Percentiles rank a stretch among this genome's conserved stretches.
Conservation (phyloP, 2,329 filamentous ascomycete genomes). For the Westerdykella sp. region DNA sequence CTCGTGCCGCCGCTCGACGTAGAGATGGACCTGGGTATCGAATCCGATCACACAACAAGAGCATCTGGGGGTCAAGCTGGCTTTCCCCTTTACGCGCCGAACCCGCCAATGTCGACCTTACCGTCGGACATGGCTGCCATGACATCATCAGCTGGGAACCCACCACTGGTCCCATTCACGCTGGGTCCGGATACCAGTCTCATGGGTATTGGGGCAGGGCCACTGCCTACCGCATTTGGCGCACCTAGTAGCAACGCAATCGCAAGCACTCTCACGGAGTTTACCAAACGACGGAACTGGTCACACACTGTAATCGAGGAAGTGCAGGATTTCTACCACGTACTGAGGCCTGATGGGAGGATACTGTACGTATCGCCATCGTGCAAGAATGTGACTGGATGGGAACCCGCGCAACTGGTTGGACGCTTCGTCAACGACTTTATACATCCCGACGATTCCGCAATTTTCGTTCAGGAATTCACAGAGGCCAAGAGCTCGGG, state of each 20-base stretch:
- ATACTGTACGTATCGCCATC: constrained; percentile 84
- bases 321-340: constrained; percentile 80
- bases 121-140: background rate
- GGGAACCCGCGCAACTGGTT: constrained; percentile 61
- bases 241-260: constrained; percentile 35
- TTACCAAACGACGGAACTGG: constrained; percentile 69
- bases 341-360: constrained; percentile 76
- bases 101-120: background rate
- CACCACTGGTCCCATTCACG: constrained; percentile 17
- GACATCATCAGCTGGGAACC: background rate
- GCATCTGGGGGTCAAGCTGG: no score
- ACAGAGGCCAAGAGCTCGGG: constrained; percentile 81
- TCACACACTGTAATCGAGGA: constrained; percentile 84
- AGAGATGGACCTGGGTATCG: background rate
- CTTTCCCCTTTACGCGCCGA: no score
- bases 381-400: constrained; percentile 67
- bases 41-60: no score
- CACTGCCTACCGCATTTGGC: constrained; percentile 49
- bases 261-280: constrained; percentile 50
- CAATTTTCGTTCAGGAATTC: constrained; percentile 78
- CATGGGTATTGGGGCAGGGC: constrained; percentile 48
- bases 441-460: constrained; percentile 79
- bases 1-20: background rate
- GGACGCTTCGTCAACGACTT: constrained; percentile 73
- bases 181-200: constrained; percentile 24